phyloP scores from a whole-genome alignment of 495 filamentous ascomycete genomes.

The Podospora anserina region DNA sequence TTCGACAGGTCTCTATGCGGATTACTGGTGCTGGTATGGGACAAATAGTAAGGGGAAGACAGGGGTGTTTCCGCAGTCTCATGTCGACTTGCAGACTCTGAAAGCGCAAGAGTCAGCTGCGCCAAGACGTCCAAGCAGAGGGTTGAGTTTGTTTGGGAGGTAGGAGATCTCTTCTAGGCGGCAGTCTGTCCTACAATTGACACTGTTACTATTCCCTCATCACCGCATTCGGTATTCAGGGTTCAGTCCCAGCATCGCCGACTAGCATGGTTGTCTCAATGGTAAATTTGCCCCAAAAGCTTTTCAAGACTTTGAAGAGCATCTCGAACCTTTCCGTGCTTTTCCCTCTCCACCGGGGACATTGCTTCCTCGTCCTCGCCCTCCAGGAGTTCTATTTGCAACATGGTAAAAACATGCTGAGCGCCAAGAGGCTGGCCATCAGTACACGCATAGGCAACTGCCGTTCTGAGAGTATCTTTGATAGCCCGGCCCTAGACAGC shows the following conservation, averaged over 20 bases:
- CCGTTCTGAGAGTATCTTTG: neutral
- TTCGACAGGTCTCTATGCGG: slow-evolving; percentile 30
- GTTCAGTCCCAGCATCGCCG: no score
- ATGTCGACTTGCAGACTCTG: slow-evolving; percentile 17
- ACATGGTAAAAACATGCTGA: neutral
- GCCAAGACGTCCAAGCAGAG: neutral
- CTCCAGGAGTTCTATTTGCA: neutral
- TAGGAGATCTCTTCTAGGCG: neutral
- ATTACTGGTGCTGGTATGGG: slow-evolving; percentile 50
- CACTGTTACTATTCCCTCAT: no score
- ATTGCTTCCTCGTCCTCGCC: neutral
- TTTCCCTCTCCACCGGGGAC: no score
- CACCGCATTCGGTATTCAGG: no score
- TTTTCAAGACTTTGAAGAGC: no score
- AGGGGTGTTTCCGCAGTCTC: slow-evolving; percentile 39
- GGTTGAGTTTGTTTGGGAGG: slow-evolving; percentile 10
- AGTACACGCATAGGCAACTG: neutral
- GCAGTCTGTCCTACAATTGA: no score
- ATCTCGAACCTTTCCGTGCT: no score
- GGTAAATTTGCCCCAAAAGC: no score
- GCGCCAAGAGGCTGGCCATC: neutral
- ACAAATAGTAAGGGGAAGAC: slow-evolving; percentile 42
- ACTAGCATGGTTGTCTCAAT: no score
- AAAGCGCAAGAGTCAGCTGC: neutral
- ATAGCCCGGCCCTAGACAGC: neutral